Evolutionary conservation across 2,329 filamentous ascomycete genomes (phyloP).

Genomic region (Pseudocercospora musae): DNA sequence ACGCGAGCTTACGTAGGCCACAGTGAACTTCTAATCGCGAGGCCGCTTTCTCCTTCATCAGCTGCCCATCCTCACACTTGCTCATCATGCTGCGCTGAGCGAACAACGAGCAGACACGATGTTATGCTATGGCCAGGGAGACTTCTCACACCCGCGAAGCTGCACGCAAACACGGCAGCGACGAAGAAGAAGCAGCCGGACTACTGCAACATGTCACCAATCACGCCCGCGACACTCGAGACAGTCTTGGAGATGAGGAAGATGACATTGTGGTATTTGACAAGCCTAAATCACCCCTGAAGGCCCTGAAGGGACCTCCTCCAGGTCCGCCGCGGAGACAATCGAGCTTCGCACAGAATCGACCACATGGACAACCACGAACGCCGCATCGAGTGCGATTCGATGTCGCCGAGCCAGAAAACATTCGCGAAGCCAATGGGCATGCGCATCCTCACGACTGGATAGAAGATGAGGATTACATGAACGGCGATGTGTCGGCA

Average conservation of each 20-base stretch:
- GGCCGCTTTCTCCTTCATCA: background rate
- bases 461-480: constrained; percentile 62
- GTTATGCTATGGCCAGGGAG: constrained; percentile 38
- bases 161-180: constrained; percentile 23
- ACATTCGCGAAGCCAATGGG: constrained; percentile 25
- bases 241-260: constrained; percentile 8
- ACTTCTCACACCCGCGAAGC: constrained; percentile 26
- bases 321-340: constrained; percentile 28
- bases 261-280: constrained; percentile 21
- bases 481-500: constrained; percentile 41
- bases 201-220: constrained; percentile 25
- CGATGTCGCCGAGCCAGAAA: constrained; percentile 47
- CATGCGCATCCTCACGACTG: constrained; percentile 32
- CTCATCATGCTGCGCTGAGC: constrained; percentile 13
- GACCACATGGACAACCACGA: constrained; percentile 53
- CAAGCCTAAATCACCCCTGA: constrained; percentile 17
- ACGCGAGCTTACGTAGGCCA: background rate
- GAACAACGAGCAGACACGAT: constrained; percentile 27
- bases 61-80: background rate
- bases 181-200: constrained; percentile 29
- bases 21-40: background rate
- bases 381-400: constrained; percentile 75
- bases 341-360: constrained; percentile 47
- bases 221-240: background rate
- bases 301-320: background rate